A percentile compares a stretch with the other conserved stretches of the same genome.
Conservation (phyloP, 2,329 filamentous ascomycete genomes). For the Penicillium brevicompactum region DNA sequence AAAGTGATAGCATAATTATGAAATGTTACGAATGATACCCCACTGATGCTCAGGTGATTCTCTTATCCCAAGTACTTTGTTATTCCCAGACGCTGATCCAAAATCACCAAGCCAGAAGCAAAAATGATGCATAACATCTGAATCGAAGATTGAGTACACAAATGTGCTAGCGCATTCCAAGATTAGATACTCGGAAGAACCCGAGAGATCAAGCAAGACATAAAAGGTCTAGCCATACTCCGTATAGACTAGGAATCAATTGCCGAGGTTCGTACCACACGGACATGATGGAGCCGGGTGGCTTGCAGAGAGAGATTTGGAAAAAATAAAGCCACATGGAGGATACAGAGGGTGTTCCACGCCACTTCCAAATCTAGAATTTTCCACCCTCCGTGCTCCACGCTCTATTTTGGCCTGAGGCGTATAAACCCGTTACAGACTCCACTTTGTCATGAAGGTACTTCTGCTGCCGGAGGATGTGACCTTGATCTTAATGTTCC, state of each 20-base stretch:
- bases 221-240: neutral
- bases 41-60: too few relatives aligned
- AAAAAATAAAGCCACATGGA: neutral
- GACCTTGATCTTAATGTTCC: conserved; percentile 1
- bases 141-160: too few relatives aligned
- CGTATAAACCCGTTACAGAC: neutral
- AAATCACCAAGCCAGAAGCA: neutral
- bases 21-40: too few relatives aligned
- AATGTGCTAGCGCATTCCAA: neutral
- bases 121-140: neutral
- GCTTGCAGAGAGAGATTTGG: neutral
- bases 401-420: conserved; percentile 3
- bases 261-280: neutral
- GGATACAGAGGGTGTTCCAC: neutral
- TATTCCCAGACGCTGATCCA: too few relatives aligned
- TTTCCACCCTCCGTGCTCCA: neutral
- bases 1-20: too few relatives aligned
- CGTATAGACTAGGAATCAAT: neutral
- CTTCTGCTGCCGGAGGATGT: neutral
- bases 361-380: neutral
- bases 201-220: neutral
- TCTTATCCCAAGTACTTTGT: too few relatives aligned
- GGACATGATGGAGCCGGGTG: neutral
- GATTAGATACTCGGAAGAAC: neutral
- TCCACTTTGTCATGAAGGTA: neutral